Conservation (phyloP, 2,329 filamentous ascomycete genomes). For the Colletotrichum coccodes region DNA sequence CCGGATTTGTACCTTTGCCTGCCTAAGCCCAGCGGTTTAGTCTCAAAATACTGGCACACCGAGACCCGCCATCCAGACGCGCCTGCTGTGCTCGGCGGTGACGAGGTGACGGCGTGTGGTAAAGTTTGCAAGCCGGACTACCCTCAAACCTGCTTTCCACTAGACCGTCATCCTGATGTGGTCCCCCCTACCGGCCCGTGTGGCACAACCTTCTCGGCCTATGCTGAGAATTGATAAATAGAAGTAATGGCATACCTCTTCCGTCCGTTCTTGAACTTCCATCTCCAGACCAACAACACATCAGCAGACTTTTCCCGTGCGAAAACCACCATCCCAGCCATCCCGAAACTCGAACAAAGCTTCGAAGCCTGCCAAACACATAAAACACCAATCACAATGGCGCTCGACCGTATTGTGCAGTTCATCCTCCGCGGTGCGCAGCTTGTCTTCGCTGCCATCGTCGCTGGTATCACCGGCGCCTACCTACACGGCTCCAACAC, state of each 20-base stretch:
- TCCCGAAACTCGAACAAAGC: background rate
- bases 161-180: slow-evolving; percentile 19
- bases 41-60: slow-evolving; percentile 1
- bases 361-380: background rate
- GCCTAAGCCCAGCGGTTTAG: background rate
- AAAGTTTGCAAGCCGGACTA: slow-evolving; percentile 3
- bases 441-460: slow-evolving; percentile 77
- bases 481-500: slow-evolving; percentile 66
- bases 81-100: slow-evolving; percentile 25
- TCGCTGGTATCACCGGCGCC: slow-evolving; percentile 75
- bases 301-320: background rate
- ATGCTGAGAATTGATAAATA: slow-evolving; percentile 31
- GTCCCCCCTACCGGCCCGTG: background rate
- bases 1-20: background rate
- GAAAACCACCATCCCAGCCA: slow-evolving; percentile 3
- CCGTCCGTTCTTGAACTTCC: background rate
- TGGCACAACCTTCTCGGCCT: background rate
- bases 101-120: slow-evolving; percentile 19
- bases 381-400: slow-evolving; percentile 42
- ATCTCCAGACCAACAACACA: slow-evolving; percentile 1
- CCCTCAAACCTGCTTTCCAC: slow-evolving; percentile 29
- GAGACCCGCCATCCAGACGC: background rate
- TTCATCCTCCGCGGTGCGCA: slow-evolving; percentile 54
- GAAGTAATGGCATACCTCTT: background rate
- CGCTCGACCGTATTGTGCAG: slow-evolving; percentile 51